These are phyloP conservation scores for Mediolabrus comicus DNA, from an alignment of 108 stramenopile species.

Conservation along the genomic window DNA sequence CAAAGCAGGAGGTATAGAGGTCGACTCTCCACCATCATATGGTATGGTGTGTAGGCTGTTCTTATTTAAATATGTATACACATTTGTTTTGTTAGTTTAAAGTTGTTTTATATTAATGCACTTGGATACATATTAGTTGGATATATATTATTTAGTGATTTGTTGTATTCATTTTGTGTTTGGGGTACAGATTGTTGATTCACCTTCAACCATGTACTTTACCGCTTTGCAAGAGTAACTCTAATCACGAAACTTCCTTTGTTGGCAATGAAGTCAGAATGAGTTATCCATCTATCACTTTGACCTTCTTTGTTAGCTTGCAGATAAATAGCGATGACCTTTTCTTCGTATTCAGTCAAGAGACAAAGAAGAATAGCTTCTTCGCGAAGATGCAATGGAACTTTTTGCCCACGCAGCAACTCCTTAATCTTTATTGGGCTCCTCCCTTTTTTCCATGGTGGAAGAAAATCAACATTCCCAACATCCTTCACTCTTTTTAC, in stretches of 20 bases:
- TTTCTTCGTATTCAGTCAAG: neutral
- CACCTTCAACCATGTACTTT: no score
- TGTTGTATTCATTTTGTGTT: no score
- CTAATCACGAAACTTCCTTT: neutral
- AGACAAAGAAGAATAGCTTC: conserved; percentile 46
- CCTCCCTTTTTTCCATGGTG: conserved; percentile 76
- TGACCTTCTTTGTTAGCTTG: neutral
- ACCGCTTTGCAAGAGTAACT: neutral
- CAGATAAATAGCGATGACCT: conserved; percentile 33
- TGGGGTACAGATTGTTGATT: no score
- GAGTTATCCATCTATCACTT: conserved; percentile 21
- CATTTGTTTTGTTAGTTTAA: conserved; percentile 15
- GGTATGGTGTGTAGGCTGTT: no score
- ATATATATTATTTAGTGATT: no score
- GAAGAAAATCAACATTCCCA: conserved; percentile 49
- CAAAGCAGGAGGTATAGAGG: no score
- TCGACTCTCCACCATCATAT: no score
- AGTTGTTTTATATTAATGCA: no score
- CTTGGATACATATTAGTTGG: no score
- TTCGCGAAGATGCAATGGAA: conserved; percentile 76
- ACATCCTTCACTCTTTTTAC: conserved; percentile 29
- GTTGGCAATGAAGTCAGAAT: conserved; percentile 21
- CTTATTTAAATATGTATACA: no score
- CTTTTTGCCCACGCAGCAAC: conserved; percentile 89
- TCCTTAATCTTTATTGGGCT: conserved; percentile 75